A percentile compares a stretch with the other conserved stretches of the same genome.
Evolutionary conservation across 129 eudicot genomes (phyloP).

Genomic region (Pulicaria dysenterica): DNA sequence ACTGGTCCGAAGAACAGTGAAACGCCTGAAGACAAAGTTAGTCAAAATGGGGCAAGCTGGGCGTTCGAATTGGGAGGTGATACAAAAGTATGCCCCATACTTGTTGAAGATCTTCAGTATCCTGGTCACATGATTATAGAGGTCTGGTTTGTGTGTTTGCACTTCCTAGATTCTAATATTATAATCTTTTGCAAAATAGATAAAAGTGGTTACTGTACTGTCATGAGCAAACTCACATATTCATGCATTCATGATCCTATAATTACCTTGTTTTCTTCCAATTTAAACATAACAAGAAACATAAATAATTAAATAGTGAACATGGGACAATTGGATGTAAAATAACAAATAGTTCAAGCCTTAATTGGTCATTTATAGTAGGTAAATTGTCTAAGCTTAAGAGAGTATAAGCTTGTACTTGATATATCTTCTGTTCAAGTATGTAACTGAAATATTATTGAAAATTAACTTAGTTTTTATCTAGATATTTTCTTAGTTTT

Average conservation of each 20-base stretch:
- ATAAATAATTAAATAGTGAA: neutral
- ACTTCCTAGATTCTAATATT: neutral
- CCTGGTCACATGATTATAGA: slow-evolving; percentile 85
- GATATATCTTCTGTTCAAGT: neutral
- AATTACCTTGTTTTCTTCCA: neutral
- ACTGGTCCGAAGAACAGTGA: slow-evolving; percentile 25
- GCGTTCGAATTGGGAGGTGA: slow-evolving; percentile 71
- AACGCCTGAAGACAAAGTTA: slow-evolving; percentile 32
- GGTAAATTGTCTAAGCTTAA: neutral
- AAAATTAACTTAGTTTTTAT: neutral
- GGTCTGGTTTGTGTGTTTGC: slow-evolving; percentile 57
- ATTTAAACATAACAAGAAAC: slow-evolving; percentile 8
- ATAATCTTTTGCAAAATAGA: neutral
- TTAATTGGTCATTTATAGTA: too few species aligned
- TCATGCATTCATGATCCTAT: slow-evolving; percentile 2
- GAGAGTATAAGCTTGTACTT: neutral
- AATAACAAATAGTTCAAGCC: neutral
- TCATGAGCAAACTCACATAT: neutral
- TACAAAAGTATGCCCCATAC: slow-evolving; percentile 65
- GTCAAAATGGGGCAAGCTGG: slow-evolving; percentile 69
- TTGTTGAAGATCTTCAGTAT: slow-evolving; percentile 75
- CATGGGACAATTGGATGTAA: neutral
- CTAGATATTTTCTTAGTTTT: neutral
- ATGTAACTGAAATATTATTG: neutral
- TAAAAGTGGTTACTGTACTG: neutral